Conservation (phyloP, 768 basidiomycete species). For the Podaxis carcinomalis region DNA sequence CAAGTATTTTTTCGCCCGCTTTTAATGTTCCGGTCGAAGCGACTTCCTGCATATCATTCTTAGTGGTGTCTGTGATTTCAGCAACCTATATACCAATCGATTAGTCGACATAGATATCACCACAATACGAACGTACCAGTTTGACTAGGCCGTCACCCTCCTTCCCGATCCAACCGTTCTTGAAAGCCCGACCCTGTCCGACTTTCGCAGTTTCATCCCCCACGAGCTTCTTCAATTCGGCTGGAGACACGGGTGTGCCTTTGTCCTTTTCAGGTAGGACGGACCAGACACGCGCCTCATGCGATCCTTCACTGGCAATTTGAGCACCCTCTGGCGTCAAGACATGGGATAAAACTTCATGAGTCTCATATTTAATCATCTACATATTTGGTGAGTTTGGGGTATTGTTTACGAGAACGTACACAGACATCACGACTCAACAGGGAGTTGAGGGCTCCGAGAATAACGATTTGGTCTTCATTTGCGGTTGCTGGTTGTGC, state of each 20-base stretch:
- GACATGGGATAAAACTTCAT: conserved; percentile 69
- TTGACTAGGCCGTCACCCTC: conserved; percentile 85
- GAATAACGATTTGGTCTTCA: conserved; percentile 79
- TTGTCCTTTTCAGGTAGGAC: conserved; percentile 71
- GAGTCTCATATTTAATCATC: conserved; percentile 82
- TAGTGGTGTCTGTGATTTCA: conserved; percentile 70
- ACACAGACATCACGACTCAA: conserved; percentile 72
- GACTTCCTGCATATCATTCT: conserved; percentile 69
- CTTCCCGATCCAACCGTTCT: conserved; percentile 94
- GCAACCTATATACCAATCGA: conserved; percentile 39
- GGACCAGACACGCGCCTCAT: conserved; percentile 93
- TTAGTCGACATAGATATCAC: conserved; percentile 11
- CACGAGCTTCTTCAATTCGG: conserved; percentile 67
- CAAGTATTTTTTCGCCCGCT: conserved; percentile 75
- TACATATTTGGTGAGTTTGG: conserved; percentile 24
- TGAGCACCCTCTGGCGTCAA: conserved; percentile 81
- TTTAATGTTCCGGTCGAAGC: conserved; percentile 66
- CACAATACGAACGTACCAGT: conserved; percentile 43
- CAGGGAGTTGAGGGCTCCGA: conserved; percentile 90
- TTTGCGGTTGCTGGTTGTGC: conserved; percentile 51
- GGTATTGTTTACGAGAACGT: background rate
- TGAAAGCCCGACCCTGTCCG: conserved; percentile 94
- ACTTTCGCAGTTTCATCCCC: conserved; percentile 90
- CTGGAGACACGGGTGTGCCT: conserved; percentile 60
- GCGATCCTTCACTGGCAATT: conserved; percentile 80